Percentiles rank a stretch among this genome's conserved stretches.
Evolutionary conservation across 768 basidiomycete species (phyloP).

Genomic region (Phaffia tasmanica): DNA sequence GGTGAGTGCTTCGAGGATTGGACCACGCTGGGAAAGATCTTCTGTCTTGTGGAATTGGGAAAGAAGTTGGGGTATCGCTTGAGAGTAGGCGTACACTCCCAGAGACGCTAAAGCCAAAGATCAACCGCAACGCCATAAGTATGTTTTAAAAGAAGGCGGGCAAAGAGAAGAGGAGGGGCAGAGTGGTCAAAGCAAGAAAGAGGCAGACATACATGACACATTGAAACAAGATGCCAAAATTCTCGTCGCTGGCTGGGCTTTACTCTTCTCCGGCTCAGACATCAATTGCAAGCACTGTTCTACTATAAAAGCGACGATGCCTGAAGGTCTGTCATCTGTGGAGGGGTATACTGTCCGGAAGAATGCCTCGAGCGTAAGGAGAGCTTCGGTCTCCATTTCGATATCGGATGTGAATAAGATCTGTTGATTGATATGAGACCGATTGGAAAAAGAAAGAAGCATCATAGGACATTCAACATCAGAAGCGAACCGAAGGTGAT

Average conservation of each 20-base stretch:
- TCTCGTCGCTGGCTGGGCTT: conserved; percentile 77
- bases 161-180: neutral
- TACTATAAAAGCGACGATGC: conserved; percentile 10
- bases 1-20: conserved; percentile 50
- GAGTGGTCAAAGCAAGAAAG: conserved; percentile 15
- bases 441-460: neutral
- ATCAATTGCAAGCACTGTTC: conserved; percentile 36
- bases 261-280: conserved; percentile 83
- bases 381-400: conserved; percentile 60
- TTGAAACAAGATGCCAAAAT: conserved; percentile 64
- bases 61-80: conserved; percentile 64
- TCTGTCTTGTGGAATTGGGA: conserved; percentile 54
- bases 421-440: conserved; percentile 40
- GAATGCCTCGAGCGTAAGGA: conserved; percentile 60
- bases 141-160: neutral
- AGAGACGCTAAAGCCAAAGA: conserved; percentile 48
- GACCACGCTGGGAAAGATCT: conserved; percentile 44
- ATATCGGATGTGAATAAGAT: conserved; percentile 84
- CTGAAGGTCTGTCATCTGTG: conserved; percentile 36
- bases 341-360: conserved; percentile 57
- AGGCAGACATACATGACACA: conserved; percentile 56
- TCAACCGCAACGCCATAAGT: neutral
- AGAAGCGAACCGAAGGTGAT: neutral
- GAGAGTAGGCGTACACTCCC: conserved; percentile 54
- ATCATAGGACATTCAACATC: neutral